Evolutionary conservation across 1,284 basidiomycete genomes (phyloP), one percentile per base, ranked within the genome.

Genomic region (Gymnopus androsaceus): DNA sequence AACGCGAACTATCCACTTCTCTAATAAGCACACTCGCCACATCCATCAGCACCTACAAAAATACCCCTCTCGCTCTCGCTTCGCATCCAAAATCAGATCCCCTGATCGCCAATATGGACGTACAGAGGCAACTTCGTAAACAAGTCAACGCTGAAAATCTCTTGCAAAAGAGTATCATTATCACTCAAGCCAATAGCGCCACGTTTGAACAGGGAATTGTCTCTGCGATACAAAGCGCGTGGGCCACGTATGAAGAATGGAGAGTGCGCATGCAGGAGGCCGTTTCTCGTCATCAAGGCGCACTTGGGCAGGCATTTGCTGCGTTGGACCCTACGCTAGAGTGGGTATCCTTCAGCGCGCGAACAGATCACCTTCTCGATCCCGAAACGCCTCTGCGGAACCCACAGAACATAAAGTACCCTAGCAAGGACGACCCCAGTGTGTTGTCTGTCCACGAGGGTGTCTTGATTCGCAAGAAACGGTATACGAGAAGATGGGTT

Each of bases 181-280:
- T 99, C 72, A 98, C 98, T 86, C 96, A 99, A 71, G 91, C 98
- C 67, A 98, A 98, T 73, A 94, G 90, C 46, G 96, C 95, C 21
- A 91, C 97, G 71, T 99, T 99, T 65, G 96, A 98, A 73, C 92
- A 95, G 67, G 96, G 95, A 59, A 92, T 99, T 65, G 94, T 99
- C 37, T 91, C 93, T 63, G 88, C 93, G 30, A 87, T 99, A 63
- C 95, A 99, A 74, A 94, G 92, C 34, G 94, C 96, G 0, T 99
- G 96, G 96, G 85, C 91, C 62, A 98, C 95, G 1, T 99, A 94
- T 69, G 92, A 96, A 67, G 95, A 98, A 74, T 99, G 96, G 96
- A 90, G 94, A 61, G 83, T 89, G 5, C 91, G 96, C 67, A 93
- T 94, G 81, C 85, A 87, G 36, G 70, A 77, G 48, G 80, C 88